Evolutionary conservation across 2,329 filamentous ascomycete genomes (phyloP).

Genomic region (Sporothrix brunneoviolacea): DNA sequence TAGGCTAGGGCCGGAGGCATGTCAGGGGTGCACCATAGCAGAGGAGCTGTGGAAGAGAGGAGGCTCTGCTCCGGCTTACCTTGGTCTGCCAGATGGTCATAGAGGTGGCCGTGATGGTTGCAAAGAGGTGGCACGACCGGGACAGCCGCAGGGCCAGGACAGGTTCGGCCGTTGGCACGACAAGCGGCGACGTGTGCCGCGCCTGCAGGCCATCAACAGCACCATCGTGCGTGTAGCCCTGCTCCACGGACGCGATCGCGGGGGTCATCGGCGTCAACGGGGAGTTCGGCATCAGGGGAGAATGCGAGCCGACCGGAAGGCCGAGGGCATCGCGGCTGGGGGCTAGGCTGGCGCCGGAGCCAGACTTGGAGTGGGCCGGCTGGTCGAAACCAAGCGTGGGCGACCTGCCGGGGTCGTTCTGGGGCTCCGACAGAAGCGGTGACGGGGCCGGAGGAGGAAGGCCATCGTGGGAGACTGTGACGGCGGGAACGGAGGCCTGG

Average conservation of each 20-base stretch:
- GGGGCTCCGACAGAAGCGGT: not conserved
- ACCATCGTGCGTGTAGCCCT: slow-evolving; percentile 36
- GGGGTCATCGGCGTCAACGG: slow-evolving; percentile 52
- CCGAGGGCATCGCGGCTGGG: slow-evolving; percentile 30
- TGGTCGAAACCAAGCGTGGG: slow-evolving; percentile 12
- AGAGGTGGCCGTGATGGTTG: slow-evolving; percentile 75
- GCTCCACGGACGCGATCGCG: slow-evolving; percentile 52
- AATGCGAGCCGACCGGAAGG: slow-evolving; percentile 26
- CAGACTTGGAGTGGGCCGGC: slow-evolving; percentile 18
- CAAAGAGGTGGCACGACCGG: slow-evolving; percentile 74
- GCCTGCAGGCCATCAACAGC: slow-evolving; percentile 23
- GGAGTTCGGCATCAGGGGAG: slow-evolving; percentile 35
- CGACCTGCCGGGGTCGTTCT: slow-evolving; percentile 20
- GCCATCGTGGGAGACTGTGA: slow-evolving; percentile 56
- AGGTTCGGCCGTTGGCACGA: slow-evolving; percentile 49
- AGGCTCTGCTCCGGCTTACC: slow-evolving; percentile 40
- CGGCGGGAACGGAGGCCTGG: slow-evolving; percentile 43
- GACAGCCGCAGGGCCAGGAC: slow-evolving; percentile 72
- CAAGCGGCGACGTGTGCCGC: slow-evolving; percentile 14
- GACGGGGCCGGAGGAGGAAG: slow-evolving; percentile 31
- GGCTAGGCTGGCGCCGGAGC: slow-evolving; percentile 20
- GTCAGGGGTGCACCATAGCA: too few species aligned
- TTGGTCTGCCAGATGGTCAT: slow-evolving; percentile 97
- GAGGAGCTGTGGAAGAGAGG: too few species aligned
- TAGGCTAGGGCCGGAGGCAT: too few species aligned